These are phyloP conservation scores for Erythrobasidium hasegawianum DNA, from an alignment of 1,284 basidiomycete species.

Conservation along the genomic window DNA sequence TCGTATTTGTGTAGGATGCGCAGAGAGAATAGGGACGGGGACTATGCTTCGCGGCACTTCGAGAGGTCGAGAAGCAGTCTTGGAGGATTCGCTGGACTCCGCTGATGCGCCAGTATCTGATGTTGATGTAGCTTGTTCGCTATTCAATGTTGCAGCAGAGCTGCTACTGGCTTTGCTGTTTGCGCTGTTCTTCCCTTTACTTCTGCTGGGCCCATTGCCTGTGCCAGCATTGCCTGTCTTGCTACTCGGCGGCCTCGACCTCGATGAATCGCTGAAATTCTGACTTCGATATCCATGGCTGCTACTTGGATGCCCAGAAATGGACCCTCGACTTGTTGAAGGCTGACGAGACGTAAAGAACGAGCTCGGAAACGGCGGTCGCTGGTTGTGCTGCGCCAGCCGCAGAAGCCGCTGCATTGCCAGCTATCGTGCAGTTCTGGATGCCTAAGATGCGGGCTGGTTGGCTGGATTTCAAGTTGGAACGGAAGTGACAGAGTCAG, in stretches of 20 bases:
- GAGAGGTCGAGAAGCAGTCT: background rate
- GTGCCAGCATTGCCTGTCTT: constrained; percentile 18
- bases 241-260: constrained; percentile 28
- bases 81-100: background rate
- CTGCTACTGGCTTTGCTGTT: background rate
- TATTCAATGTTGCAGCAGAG: background rate
- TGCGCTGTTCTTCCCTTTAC: background rate
- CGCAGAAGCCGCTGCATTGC: constrained; percentile 31
- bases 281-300: constrained; percentile 2
- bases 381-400: constrained; percentile 25
- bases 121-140: background rate
- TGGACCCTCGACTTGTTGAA: background rate
- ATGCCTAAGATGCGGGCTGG: background rate
- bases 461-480: background rate
- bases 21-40: constrained; percentile 15
- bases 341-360: constrained; percentile 21
- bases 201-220: constrained; percentile 3
- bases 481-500: no score
- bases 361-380: constrained; percentile 27
- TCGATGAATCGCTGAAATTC: constrained; percentile 26
- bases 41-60: constrained; percentile 10
- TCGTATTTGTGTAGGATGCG: constrained; percentile 18
- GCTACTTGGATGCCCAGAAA: no score
- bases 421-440: no score
- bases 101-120: background rate